Conservation (phyloP, 2,329 filamentous ascomycete species). For the Cladosporium sp. region DNA sequence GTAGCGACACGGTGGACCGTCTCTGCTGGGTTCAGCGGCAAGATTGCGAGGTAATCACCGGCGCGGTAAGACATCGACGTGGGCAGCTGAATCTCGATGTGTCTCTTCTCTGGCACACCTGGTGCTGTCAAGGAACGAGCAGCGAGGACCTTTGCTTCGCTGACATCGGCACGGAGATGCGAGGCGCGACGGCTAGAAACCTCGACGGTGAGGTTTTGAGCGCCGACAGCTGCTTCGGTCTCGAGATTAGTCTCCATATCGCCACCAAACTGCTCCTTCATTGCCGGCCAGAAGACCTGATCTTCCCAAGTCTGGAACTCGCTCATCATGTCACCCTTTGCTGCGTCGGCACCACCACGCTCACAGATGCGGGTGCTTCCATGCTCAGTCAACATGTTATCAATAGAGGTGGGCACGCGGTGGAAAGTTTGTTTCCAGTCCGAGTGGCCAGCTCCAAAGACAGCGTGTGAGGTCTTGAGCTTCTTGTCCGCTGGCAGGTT, state of each 20-base stretch:
- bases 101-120: slow-evolving; percentile 58
- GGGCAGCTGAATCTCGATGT: slow-evolving; percentile 48
- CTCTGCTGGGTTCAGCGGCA: slow-evolving; percentile 67
- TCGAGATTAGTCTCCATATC: slow-evolving; percentile 21
- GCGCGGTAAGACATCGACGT: slow-evolving; percentile 62
- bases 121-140: slow-evolving; percentile 54
- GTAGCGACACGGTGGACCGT: slow-evolving; percentile 64
- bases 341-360: slow-evolving; percentile 61
- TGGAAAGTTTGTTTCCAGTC: slow-evolving; percentile 65
- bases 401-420: slow-evolving; percentile 63
- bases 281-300: slow-evolving; percentile 52
- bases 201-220: slow-evolving; percentile 50
- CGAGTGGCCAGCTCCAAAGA: slow-evolving; percentile 67
- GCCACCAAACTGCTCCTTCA: slow-evolving; percentile 44
- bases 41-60: slow-evolving; percentile 74
- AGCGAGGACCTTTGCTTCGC: slow-evolving; percentile 60
- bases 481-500: slow-evolving; percentile 49
- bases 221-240: slow-evolving; percentile 20
- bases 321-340: slow-evolving; percentile 65
- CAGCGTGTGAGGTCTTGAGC: slow-evolving; percentile 62
- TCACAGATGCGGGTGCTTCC: slow-evolving; percentile 53
- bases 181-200: slow-evolving; percentile 57
- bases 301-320: slow-evolving; percentile 71
- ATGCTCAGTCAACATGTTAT: slow-evolving; percentile 53
- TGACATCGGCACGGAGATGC: slow-evolving; percentile 63